Evolutionary conservation across 2,329 filamentous ascomycete genomes (phyloP).

Genomic region (Triangularia verruculosa): DNA sequence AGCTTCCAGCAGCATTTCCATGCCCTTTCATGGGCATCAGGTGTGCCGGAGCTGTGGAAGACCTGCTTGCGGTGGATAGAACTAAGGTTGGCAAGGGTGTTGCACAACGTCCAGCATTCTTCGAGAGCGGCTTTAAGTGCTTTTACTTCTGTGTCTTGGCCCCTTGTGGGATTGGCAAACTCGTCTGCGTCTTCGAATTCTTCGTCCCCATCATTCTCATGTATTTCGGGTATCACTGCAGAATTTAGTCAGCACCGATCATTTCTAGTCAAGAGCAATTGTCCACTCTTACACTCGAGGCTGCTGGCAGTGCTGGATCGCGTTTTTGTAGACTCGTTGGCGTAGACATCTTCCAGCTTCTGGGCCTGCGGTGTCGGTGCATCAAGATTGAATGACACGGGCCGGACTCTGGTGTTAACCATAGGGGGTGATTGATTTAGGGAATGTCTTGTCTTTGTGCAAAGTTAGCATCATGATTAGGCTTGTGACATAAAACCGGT

Average conservation of each 20-base stretch:
- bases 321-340: slow-evolving; percentile 47
- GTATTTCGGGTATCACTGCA: slow-evolving; percentile 50
- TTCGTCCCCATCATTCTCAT: slow-evolving; percentile 50
- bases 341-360: slow-evolving; percentile 70
- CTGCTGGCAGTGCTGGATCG: slow-evolving; percentile 70
- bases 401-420: slow-evolving; percentile 71
- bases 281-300: slow-evolving; percentile 63
- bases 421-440: slow-evolving; percentile 58
- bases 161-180: slow-evolving; percentile 41
- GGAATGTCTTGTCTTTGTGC: slow-evolving; percentile 33
- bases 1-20: slow-evolving; percentile 95
- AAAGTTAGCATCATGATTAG: slow-evolving; percentile 10
- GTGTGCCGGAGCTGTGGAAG: slow-evolving; percentile 70
- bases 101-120: slow-evolving; percentile 93
- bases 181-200: slow-evolving; percentile 52
- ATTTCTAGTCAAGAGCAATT: background rate
- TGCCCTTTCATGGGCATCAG: slow-evolving; percentile 78
- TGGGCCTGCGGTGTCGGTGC: slow-evolving; percentile 78
- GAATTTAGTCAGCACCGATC: slow-evolving; percentile 5
- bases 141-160: slow-evolving; percentile 57
- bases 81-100: slow-evolving; percentile 81
- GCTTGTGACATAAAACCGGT: background rate
- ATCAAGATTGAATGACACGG: slow-evolving; percentile 62
- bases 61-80: slow-evolving; percentile 78
- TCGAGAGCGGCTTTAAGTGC: slow-evolving; percentile 74